Conservation (phyloP, 805 yeast species). For the Zygosaccharomyces bailii region DNA sequence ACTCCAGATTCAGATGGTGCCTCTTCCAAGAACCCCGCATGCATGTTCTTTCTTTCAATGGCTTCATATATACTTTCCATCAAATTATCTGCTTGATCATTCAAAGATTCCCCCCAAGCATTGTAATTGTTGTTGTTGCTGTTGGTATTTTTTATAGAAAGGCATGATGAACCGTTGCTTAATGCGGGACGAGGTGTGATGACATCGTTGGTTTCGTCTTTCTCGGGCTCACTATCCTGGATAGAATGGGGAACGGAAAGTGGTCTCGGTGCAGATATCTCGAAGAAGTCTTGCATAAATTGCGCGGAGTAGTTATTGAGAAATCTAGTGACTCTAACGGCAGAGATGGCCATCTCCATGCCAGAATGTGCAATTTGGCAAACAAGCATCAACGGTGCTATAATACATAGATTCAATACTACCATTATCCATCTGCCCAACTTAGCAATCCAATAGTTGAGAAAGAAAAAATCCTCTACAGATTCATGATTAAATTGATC, state of each 20-base stretch:
- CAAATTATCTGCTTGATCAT: conserved; percentile 60
- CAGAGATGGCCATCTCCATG: conserved; percentile 41
- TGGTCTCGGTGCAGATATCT: conserved; percentile 11
- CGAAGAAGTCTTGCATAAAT: conserved; percentile 25
- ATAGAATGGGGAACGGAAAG: conserved; percentile 2
- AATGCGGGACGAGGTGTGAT: conserved; percentile 7
- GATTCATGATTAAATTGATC: conserved; percentile 33
- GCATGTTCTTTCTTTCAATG: conserved; percentile 35
- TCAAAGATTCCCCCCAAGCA: conserved; percentile 41
- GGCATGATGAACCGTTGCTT: conserved; percentile 12
- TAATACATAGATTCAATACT: conserved; percentile 43
- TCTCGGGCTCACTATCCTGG: background rate
- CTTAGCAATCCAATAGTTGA: conserved; percentile 38
- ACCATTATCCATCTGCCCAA: conserved; percentile 48
- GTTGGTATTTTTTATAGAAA: conserved; percentile 3
- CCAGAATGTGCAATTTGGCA: conserved; percentile 49
- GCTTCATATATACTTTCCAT: conserved; percentile 64
- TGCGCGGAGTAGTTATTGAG: conserved; percentile 29
- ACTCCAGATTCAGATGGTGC: conserved; percentile 8
- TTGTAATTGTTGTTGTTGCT: conserved; percentile 10
- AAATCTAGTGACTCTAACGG: conserved; percentile 36
- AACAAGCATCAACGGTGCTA: conserved; percentile 62
- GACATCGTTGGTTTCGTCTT: background rate
- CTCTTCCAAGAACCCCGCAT: conserved; percentile 21
- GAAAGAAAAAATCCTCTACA: conserved; percentile 16